Evolutionary conservation across 2,329 filamentous ascomycete species (phyloP), one percentile per base, ranked within the genome.

Genomic region (Zymoseptoria pseudotritici): DNA sequence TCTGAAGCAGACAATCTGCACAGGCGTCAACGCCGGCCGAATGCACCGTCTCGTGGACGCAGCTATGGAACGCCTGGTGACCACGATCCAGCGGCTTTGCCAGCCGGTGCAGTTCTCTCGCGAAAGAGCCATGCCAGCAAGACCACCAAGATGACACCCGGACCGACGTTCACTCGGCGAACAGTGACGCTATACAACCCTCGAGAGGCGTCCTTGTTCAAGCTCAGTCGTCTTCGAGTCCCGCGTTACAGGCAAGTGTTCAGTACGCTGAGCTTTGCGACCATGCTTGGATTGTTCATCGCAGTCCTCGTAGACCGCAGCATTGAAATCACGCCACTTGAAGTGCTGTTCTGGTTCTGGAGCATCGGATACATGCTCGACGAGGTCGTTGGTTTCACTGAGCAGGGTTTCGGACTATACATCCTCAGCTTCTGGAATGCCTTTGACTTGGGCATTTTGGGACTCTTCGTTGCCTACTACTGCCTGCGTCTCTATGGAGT

Each of bases 341-440:
- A 97, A 73, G 79, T 97, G 17, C 74, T 96, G 11, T 97, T 97
- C 75, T 97, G 93, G 93, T 90, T 97, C 74, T 97, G 93, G 92
- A 96, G 91, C 71, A 90, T 91, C 24, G 93, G 93, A 0, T 97
- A 95, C 74, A 96, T 97, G 91, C 84, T 97, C 31, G 93, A 97
- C 70, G 93, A 97, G 75, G 83, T 97, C 21, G 91, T 97, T 19
- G 92, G 92, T 10, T 97, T 97, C 79, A 96, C 92, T 66, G 93
- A 97, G 74, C 91, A 97, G 75, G 93, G 93, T 2, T 97, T 97
- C 73, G 92, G 91, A 46, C 83, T 97, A 29, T 97, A 97, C 76
- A 90, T 97, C 70, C 93, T 97, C 86, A 96, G 91, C 73, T 94
- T 97, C 73, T 97, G 93, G 93, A 97, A 97, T 73, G 85, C 92